phyloP scores from a whole-genome alignment of 148 eudicot species.

The Gaultheria prostrata region DNA sequence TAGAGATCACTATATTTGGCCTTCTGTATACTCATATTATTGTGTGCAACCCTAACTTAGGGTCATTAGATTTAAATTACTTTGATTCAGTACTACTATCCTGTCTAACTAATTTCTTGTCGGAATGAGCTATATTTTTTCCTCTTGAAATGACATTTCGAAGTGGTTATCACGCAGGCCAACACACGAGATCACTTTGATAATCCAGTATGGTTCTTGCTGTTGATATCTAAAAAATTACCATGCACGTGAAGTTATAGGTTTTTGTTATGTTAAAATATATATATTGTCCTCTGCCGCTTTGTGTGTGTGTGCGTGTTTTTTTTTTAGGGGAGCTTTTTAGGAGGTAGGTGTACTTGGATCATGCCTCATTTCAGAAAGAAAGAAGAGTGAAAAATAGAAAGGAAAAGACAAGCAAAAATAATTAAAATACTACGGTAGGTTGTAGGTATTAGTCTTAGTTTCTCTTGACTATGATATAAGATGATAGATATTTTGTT shows the following conservation, averaged over 20 bases:
- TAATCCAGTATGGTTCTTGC: neutral
- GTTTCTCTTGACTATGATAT: no score
- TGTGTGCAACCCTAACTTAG: neutral
- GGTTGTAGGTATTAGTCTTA: no score
- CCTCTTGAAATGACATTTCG: conserved; percentile 2
- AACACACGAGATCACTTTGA: conserved; percentile 59
- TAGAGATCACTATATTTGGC: neutral
- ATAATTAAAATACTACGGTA: neutral
- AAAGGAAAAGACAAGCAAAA: neutral
- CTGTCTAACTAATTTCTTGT: neutral
- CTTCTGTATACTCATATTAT: neutral
- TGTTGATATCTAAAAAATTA: neutral
- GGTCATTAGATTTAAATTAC: neutral
- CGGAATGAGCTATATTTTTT: neutral
- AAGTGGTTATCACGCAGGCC: conserved; percentile 35
- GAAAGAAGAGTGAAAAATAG: neutral
- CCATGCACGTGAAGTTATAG: neutral
- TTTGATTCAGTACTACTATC: neutral
- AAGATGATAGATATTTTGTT: neutral
- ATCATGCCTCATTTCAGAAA: neutral
- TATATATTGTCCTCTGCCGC: no score
- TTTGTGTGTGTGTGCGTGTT: no score
- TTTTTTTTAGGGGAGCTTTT: neutral
- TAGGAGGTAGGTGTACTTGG: neutral
- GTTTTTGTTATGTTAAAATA: neutral